Conservation (phyloP, 164 flowering plant species). For the Aristolochia californica region DNA sequence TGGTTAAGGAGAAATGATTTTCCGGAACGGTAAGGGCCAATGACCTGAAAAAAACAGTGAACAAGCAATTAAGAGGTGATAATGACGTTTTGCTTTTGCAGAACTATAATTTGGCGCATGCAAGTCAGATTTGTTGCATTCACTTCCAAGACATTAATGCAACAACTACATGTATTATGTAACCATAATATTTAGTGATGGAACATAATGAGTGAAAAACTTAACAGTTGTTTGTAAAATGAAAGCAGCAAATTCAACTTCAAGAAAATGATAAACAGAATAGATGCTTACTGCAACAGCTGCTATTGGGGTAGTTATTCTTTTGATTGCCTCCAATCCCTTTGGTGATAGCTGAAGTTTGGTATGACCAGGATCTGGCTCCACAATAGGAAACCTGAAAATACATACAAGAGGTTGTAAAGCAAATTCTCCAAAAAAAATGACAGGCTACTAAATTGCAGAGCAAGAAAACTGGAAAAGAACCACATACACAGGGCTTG, state of each 20-base stretch:
- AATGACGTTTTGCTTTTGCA: too few species aligned
- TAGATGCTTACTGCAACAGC: slow-evolving; percentile 74
- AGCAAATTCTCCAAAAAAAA: neutral
- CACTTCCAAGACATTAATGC: neutral
- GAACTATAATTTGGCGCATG: too few species aligned
- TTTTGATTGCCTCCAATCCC: slow-evolving; percentile 82
- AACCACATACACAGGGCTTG: neutral
- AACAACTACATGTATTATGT: neutral
- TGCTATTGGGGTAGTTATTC: slow-evolving; percentile 80
- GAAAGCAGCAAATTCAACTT: neutral
- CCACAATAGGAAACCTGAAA: slow-evolving; percentile 90
- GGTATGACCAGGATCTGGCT: slow-evolving; percentile 98
- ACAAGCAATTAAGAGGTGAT: neutral
- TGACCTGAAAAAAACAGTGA: slow-evolving; percentile 47
- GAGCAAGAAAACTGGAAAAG: neutral
- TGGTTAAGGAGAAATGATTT: slow-evolving; percentile 98
- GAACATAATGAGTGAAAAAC: neutral
- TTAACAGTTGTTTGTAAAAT: neutral
- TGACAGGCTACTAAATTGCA: neutral
- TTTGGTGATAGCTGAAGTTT: slow-evolving; percentile 87
- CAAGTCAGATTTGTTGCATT: too few species aligned
- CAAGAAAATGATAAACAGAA: neutral
- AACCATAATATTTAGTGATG: neutral
- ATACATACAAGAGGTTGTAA: slow-evolving; percentile 2
- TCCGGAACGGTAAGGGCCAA: slow-evolving; percentile 99